Percentiles rank a stretch among this genome's conserved stretches.
phyloP scores from a whole-genome alignment of 768 basidiomycete genomes.

The Suillus decipiens region DNA sequence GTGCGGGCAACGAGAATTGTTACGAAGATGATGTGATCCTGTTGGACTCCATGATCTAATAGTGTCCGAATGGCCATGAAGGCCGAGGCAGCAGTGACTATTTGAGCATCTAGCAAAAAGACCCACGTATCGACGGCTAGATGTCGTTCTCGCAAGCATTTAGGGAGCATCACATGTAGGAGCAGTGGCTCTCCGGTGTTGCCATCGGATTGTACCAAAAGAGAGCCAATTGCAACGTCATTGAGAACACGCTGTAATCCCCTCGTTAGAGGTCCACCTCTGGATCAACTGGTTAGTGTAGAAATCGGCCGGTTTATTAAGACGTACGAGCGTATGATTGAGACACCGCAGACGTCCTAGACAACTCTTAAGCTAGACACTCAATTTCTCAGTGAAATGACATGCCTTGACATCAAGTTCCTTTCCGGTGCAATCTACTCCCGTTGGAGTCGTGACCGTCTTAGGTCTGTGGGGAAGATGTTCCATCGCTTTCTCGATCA shows the following conservation, averaged over 20 bases:
- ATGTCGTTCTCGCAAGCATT: constrained; percentile 64
- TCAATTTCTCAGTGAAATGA: neutral
- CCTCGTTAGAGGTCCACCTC: constrained; percentile 87
- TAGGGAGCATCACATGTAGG: constrained; percentile 79
- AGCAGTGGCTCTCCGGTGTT: constrained; percentile 86
- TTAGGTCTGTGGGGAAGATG: constrained; percentile 71
- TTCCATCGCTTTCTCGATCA: constrained; percentile 84
- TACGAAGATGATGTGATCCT: constrained; percentile 86
- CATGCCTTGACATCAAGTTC: constrained; percentile 60
- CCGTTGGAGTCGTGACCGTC: constrained; percentile 69
- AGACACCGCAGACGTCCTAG: constrained; percentile 83
- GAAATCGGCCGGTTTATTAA: neutral
- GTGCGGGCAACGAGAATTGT: constrained; percentile 85
- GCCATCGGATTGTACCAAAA: constrained; percentile 88
- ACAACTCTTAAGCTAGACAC: constrained; percentile 3
- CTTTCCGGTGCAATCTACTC: constrained; percentile 56
- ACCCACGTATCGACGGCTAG: constrained; percentile 75
- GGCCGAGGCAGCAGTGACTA: constrained; percentile 89
- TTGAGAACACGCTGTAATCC: constrained; percentile 89
- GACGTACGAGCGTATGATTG: constrained; percentile 83
- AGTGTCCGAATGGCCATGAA: constrained; percentile 96
- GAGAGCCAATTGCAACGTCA: constrained; percentile 83
- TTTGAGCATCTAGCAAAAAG: constrained; percentile 91
- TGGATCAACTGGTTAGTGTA: constrained; percentile 30
- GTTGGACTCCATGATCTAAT: constrained; percentile 87